Evolutionary conservation across 1,139 yeast species (phyloP).

Genomic region (Candida labiduridarum): DNA sequence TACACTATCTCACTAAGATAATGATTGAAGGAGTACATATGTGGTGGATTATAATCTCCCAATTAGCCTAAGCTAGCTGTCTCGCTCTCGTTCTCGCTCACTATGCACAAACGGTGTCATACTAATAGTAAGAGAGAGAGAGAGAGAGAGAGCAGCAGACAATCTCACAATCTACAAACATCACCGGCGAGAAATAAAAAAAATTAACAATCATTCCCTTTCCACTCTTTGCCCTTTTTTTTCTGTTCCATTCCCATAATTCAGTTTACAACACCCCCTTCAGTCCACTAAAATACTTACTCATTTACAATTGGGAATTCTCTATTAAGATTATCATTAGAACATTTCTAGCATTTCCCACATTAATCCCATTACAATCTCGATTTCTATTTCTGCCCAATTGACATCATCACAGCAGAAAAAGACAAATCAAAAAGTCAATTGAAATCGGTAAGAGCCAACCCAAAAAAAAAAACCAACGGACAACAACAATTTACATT

Average conservation of each 20-base stretch:
- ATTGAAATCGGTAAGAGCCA: constrained; percentile 3
- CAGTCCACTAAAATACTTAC: not conserved
- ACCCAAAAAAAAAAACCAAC: constrained; percentile 2
- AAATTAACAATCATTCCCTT: not conserved
- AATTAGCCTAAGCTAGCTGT: too few species aligned
- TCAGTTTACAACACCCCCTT: too few species aligned
- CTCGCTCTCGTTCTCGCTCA: too few species aligned
- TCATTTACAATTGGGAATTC: not conserved
- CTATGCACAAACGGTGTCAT: too few species aligned
- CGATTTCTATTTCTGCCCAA: too few species aligned
- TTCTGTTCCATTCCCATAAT: not conserved
- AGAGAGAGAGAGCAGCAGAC: not conserved
- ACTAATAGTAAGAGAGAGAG: not conserved
- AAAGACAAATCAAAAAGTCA: not conserved
- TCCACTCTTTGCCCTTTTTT: not conserved
- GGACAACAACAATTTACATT: not conserved
- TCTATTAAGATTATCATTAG: too few species aligned
- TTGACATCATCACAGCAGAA: not conserved
- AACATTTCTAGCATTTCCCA: too few species aligned
- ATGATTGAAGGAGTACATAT: too few species aligned
- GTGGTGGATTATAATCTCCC: not conserved
- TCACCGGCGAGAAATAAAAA: not conserved
- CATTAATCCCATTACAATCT: too few species aligned
- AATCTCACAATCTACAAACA: not conserved
- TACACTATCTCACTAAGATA: not conserved